A percentile compares a stretch with the other conserved stretches of the same genome.
These are phyloP conservation scores for Danielia oregonensis DNA, from an alignment of 805 yeast genomes.

Conservation along the genomic window DNA sequence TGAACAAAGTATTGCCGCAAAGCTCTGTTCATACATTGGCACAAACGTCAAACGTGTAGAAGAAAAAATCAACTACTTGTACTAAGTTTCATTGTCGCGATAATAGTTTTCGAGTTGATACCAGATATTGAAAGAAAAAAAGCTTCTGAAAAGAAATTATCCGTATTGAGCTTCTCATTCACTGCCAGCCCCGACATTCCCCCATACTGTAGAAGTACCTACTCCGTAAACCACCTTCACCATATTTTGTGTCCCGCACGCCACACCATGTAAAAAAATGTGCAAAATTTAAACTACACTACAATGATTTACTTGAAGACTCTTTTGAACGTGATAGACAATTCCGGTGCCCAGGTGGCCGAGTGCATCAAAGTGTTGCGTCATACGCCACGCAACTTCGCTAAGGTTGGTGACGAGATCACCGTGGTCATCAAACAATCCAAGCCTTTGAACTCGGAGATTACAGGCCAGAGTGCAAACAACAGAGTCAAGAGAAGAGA, in stretches of 20 bases:
- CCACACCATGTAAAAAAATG: constrained; percentile 5
- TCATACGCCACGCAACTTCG: constrained; percentile 81
- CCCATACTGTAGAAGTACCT: too few species aligned
- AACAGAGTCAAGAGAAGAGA: constrained; percentile 93
- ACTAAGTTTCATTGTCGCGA: too few species aligned
- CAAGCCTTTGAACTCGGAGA: constrained; percentile 64
- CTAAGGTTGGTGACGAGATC: constrained; percentile 84
- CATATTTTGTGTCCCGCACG: constrained; percentile 8
- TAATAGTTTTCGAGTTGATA: too few species aligned
- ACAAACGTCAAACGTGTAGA: too few species aligned
- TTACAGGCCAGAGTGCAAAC: constrained; percentile 69
- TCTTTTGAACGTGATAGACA: constrained; percentile 85
- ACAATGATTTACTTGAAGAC: constrained; percentile 86
- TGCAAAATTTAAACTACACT: constrained; percentile 1
- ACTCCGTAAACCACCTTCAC: too few species aligned
- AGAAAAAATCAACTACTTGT: too few species aligned
- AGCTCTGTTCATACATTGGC: too few species aligned
- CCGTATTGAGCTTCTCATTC: too few species aligned
- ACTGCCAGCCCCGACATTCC: too few species aligned
- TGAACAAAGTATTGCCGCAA: too few species aligned
- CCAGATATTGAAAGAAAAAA: too few species aligned
- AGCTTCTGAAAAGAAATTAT: too few species aligned
- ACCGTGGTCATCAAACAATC: constrained; percentile 95
- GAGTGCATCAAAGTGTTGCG: constrained; percentile 95
- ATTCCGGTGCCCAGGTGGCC: constrained; percentile 90